Evolutionary conservation across 768 basidiomycete genomes (phyloP), one percentile per base, ranked within the genome.

Genomic region (Mrakia gelida): DNA sequence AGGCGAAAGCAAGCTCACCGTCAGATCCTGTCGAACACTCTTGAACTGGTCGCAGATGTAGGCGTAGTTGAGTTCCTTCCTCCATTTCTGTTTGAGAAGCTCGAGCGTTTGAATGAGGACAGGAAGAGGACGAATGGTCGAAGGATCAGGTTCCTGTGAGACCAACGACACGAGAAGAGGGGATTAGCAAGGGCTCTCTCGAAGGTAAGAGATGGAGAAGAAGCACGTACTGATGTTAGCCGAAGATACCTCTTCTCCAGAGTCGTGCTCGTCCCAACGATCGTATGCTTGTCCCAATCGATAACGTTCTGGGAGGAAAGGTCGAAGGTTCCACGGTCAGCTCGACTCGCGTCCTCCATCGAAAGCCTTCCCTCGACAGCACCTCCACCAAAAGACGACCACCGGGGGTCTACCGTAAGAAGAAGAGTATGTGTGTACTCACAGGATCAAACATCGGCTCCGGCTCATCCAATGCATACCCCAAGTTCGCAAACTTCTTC

Each of bases 41-140:
- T 99, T 98, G 86, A 99, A 94, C 85, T 99, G 97, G 82, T 92
- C 97, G 83, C 96, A 95, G 83, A 98, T 93, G 91, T 94, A 99
- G 76, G 88, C 85, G 82, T 98, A 97, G 83, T 88, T 88, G 49
- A 84, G 82, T 80, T 92, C 92, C 80, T 91, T 88, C 81, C 90
- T 88, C 94, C 96, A 98, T 78, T 91, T 91, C 75, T 87, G 88
- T 85, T 97, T 98, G 71, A 99, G 88, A 81, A 94, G 91, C 65
- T 88, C 84, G 67, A 98, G 88, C 11, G 97, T 97, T 84, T 91
- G 89, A 84, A 92, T 89, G 45, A 99, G 88, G 52, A 98, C 87
- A 75, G 88, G 84, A 80, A 93, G 91, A 38, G 97, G 97, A 63
- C 97, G 91, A 81, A 99, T 96, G 82, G 92, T 91, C 82, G 94